Conservation (phyloP, 2,329 filamentous ascomycete species). For the Scedosporium apiospermum region DNA sequence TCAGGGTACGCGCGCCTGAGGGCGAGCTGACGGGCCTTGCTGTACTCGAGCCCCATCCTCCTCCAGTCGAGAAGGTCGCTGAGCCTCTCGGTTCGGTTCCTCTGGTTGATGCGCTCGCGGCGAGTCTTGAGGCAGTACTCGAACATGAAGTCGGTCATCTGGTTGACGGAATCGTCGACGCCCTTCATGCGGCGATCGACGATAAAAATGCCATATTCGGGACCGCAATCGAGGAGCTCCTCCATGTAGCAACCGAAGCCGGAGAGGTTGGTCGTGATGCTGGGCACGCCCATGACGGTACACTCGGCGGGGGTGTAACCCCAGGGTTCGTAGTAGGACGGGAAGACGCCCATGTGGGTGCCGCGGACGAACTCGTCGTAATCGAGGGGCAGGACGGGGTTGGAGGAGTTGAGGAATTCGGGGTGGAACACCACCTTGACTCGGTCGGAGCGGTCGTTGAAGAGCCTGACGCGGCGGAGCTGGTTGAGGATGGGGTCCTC, state of each 20-base stretch:
- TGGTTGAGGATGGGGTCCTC: slow-evolving; percentile 96
- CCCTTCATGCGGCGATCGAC: slow-evolving; percentile 93
- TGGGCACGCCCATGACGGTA: slow-evolving; percentile 97
- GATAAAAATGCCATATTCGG: slow-evolving; percentile 98
- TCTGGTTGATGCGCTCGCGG: slow-evolving; percentile 95
- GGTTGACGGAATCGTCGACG: slow-evolving; percentile 94
- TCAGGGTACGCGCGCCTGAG: slow-evolving; percentile 83
- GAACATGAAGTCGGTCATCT: slow-evolving; percentile 75
- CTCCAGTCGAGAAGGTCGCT: slow-evolving; percentile 98
- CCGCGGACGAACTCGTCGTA: slow-evolving; percentile 98
- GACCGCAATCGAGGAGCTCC: slow-evolving; percentile 70
- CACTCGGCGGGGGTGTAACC: slow-evolving; percentile 97
- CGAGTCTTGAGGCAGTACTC: slow-evolving; percentile 91
- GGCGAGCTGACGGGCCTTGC: slow-evolving; percentile 91
- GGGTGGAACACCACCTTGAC: slow-evolving; percentile 98
- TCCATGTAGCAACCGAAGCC: slow-evolving; percentile 99
- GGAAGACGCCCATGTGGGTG: slow-evolving; percentile 89
- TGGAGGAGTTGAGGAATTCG: slow-evolving; percentile 92
- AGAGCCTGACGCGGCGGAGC: slow-evolving; percentile 88
- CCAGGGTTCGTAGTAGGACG: slow-evolving; percentile 99
- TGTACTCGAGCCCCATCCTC: slow-evolving; percentile 98
- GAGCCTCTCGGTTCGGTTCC: slow-evolving; percentile 89
- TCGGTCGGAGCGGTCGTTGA: slow-evolving; percentile 89
- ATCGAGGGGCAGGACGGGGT: slow-evolving; percentile 89
- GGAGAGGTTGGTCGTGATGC: slow-evolving; percentile 95